These are phyloP conservation scores for Cladosporium sp. DNA, from an alignment of 2,329 filamentous ascomycete genomes.

Conservation along the genomic window DNA sequence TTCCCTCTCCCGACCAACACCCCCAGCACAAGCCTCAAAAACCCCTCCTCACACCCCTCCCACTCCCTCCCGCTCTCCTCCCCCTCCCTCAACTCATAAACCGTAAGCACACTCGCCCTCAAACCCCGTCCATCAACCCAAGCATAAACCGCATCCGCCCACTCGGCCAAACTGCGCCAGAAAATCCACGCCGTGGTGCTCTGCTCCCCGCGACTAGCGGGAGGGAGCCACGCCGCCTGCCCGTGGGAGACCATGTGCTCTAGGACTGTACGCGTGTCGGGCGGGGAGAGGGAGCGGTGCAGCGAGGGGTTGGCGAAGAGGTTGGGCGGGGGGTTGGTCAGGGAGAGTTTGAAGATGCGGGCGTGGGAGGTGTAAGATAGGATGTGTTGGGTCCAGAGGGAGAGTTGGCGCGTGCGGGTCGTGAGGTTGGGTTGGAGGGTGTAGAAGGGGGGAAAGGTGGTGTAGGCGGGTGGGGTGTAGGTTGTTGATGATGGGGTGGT, in stretches of 20 bases:
- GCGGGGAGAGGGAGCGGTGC: slow-evolving; percentile 44
- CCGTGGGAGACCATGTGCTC: slow-evolving; percentile 54
- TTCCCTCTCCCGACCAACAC: slow-evolving; percentile 85
- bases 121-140: slow-evolving; percentile 87
- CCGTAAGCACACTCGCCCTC: slow-evolving; percentile 80
- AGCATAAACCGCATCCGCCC: slow-evolving; percentile 71
- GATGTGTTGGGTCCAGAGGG: slow-evolving; percentile 83
- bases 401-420: slow-evolving; percentile 70
- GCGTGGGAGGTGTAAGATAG: slow-evolving; percentile 78
- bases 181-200: slow-evolving; percentile 67
- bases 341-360: slow-evolving; percentile 69
- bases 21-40: slow-evolving; percentile 74
- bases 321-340: slow-evolving; percentile 49
- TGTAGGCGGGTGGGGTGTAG: slow-evolving; percentile 47
- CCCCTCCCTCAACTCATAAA: slow-evolving; percentile 89
- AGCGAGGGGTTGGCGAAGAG: slow-evolving; percentile 51
- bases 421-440: slow-evolving; percentile 71
- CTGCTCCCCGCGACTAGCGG: slow-evolving; percentile 31
- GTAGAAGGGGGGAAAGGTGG: slow-evolving; percentile 82
- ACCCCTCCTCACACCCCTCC: slow-evolving; percentile 65
- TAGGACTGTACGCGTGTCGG: slow-evolving; percentile 51
- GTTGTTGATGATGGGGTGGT: slow-evolving; percentile 12
- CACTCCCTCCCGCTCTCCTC: slow-evolving; percentile 55
- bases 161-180: slow-evolving; percentile 86
- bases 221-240: slow-evolving; percentile 61